phyloP scores from a whole-genome alignment of 2,329 filamentous ascomycete species.

The Ceratocystis papillata region DNA sequence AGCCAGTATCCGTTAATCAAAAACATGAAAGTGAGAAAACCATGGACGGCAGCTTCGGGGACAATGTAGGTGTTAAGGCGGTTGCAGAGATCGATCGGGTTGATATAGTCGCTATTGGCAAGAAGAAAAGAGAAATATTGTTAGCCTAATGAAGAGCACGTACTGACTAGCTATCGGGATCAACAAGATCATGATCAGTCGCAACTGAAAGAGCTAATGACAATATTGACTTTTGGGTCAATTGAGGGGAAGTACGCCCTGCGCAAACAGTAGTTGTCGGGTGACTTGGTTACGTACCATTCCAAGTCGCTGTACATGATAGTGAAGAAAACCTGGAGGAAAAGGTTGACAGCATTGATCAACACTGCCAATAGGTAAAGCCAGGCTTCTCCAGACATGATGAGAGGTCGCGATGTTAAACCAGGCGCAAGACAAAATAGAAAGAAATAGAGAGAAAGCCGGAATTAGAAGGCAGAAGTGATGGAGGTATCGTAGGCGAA shows the following conservation, averaged over 20 bases:
- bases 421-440: background rate
- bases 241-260: background rate
- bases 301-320: conserved; percentile 99
- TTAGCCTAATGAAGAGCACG: background rate
- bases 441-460: conserved; percentile 12
- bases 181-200: background rate
- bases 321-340: conserved; percentile 99
- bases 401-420: conserved; percentile 15
- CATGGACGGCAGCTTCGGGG: conserved; percentile 94
- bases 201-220: background rate
- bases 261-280: background rate
- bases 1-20: conserved; percentile 99
- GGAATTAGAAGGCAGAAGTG: background rate
- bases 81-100: conserved; percentile 99
- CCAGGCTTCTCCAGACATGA: conserved; percentile 96
- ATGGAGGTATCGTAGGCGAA: background rate
- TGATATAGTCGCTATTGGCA: conserved; percentile 82
- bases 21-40: conserved; percentile 89
- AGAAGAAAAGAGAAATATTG: background rate
- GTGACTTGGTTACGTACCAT: conserved; percentile 58
- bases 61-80: conserved; percentile 99
- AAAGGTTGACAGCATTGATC: conserved; percentile 99
- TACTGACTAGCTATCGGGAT: background rate
- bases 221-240: background rate
- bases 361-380: conserved; percentile 94